Evolutionary conservation across 805 yeast genomes (phyloP), one percentile per base, ranked within the genome.

Genomic region (Cyberlindnera mrakii): DNA sequence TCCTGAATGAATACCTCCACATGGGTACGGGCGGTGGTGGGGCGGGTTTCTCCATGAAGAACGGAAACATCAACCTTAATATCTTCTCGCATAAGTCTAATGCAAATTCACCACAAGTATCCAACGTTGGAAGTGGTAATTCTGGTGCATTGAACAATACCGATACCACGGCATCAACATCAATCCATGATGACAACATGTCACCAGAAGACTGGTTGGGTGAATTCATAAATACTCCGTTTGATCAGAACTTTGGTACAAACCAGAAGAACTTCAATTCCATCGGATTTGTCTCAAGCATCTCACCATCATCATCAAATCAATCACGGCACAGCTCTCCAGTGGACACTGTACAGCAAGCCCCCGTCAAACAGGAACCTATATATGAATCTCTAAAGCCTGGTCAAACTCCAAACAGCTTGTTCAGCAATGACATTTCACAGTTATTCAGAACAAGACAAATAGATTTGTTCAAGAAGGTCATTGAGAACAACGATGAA

Each of bases 161-260:
- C 13, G 51, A 43, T n/a, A 42, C 45, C 10, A 44, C 51, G 10
- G 42, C 48, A 6, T 50, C 57, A 3, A 47, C 45, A 40, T 46
- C 54, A 0, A 46, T 48, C 16, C 53, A 49, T 29, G 55, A 55
- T 32, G 52, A 52, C 18, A 43, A 48, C 42, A 41, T 61, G 40
- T 47, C 57, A 3, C 60, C 65, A 9, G 77, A 74, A 25, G 82
- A 78, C 45, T 82, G 91, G 90, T 64, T 85, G 14, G 72, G 78
- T 29, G 88, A 82, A 48, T 82, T 85, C 51, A 76, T 84, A 39
- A 78, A 71, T 42, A 77, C 85, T 1, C 85, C 88, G 6, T 72
- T 75, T 48, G 85, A 80, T 37, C 70, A 74, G 29, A 74, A 77
- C 42, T 75, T 82, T 43, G 57, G 61, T 31, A 52, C 81, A 68